Evolutionary conservation across 2,329 filamentous ascomycete genomes (phyloP).

Genomic region (Arthroderma sp.): DNA sequence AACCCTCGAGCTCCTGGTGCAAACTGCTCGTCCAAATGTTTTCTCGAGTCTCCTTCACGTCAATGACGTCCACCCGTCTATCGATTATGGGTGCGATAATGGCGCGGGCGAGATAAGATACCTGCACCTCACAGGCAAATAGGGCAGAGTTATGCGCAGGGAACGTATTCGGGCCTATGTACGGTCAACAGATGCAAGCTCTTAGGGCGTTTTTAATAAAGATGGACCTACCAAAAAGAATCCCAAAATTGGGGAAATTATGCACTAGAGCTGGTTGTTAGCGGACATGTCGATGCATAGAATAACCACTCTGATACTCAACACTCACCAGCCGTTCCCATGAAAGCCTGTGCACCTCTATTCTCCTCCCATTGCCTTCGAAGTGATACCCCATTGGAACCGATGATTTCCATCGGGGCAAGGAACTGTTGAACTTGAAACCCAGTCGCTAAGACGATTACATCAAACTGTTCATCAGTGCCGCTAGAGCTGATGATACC

Average conservation of each 20-base stretch:
- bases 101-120: conserved; percentile 18
- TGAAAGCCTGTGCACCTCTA: conserved; percentile 21
- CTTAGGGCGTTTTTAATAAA: not conserved
- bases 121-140: conserved; percentile 20
- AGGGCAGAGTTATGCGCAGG: conserved; percentile 21
- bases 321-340: conserved; percentile 10
- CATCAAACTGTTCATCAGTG: conserved; percentile 14
- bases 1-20: conserved; percentile 18
- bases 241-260: conserved; percentile 18
- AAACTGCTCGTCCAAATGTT: conserved; percentile 19
- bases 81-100: conserved; percentile 24
- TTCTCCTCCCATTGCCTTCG: conserved; percentile 17
- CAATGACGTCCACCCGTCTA: conserved; percentile 19
- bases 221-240: conserved; percentile 10
- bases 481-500: conserved; percentile 8
- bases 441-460: conserved; percentile 23
- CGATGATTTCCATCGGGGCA: conserved; percentile 20
- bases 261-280: conserved; percentile 10
- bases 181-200: not conserved
- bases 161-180: conserved; percentile 18
- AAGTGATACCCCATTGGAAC: conserved; percentile 13
- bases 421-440: conserved; percentile 26
- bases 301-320: too few relatives aligned
- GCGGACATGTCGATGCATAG: too few relatives aligned
- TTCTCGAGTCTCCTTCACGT: conserved; percentile 24